Base-by-base conservation (phyloP, 257 asterid genomes). In the Penstemon newberryi region DNA sequence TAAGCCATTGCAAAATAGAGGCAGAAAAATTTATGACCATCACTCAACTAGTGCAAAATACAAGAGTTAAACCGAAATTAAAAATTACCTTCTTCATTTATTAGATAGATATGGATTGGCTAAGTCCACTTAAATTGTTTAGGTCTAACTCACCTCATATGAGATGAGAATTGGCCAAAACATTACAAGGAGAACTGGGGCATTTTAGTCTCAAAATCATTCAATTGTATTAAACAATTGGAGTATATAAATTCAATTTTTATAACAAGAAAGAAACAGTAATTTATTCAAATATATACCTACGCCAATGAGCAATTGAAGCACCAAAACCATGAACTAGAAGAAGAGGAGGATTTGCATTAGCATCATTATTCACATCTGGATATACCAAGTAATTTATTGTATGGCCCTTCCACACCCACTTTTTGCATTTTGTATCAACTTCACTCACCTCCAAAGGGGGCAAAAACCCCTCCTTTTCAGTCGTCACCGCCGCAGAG, bases 271-370 rank as follows among this genome's bases (percentile, higher is more conserved):
- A 37, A 63, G 0, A 2, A 52, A 3, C 7, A 56, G 33, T 18
- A 19, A 50, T 3, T 15, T 13, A 36, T 43, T 33, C 45, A 44
- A 10, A 66, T 0, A 56, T 44, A 13, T 72, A 89, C 96, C 95
- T 83, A 67, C 98, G 92, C 97, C 97, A 93, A 55, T 93, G 98
- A 63, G 94, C 86, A 65, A 93, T 73, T 0, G 98, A 93, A 58
- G 97, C 98, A 55, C 98, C 98, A 61, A 93, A 93, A 2, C 98
- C 98, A 70, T 93, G 98, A 62, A 93, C 88, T 3, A 93, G 81
- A 62, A 90, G 89, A 55, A 91, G 86, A 43, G 96, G 84, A 70
- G 86, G 86, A 15, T 59, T 65, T 59, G 52, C 55, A 71, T 70
- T 55, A 67, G 69, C 19, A 33, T 47, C 71, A 2, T 56, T 53